phyloP scores from a whole-genome alignment of 495 filamentous ascomycete genomes.

The Cercophora newfieldiana region DNA sequence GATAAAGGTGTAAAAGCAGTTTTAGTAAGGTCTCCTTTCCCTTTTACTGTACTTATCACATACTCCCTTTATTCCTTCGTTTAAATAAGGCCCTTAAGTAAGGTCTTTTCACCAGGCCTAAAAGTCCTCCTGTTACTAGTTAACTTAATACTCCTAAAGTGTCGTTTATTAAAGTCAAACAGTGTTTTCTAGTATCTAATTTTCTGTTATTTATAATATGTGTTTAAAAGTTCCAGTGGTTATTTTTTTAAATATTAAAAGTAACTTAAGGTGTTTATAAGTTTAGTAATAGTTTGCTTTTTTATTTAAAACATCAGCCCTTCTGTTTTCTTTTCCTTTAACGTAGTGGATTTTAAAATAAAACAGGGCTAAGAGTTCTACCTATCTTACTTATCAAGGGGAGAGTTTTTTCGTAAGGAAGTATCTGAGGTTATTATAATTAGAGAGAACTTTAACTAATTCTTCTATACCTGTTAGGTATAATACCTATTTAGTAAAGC shows the following conservation, averaged over 20 bases:
- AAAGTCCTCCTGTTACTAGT: neutral
- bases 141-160: neutral
- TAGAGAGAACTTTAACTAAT: neutral
- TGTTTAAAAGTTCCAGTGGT: neutral
- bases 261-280: neutral
- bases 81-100: no score
- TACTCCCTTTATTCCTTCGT: no score
- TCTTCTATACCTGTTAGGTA: constrained; percentile 1
- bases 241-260: neutral
- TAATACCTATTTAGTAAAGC: constrained; percentile 6
- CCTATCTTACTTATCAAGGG: neutral
- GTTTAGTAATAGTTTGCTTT: neutral
- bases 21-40: no score
- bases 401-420: neutral
- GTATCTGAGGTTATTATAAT: neutral
- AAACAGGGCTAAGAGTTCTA: neutral
- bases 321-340: neutral
- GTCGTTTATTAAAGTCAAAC: no score
- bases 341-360: neutral
- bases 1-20: no score
- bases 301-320: neutral
- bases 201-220: neutral
- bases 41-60: no score
- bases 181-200: neutral
- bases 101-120: neutral